phyloP scores from a whole-genome alignment of 2,329 filamentous ascomycete genomes.

The Stagonosporopsis tanaceti region DNA sequence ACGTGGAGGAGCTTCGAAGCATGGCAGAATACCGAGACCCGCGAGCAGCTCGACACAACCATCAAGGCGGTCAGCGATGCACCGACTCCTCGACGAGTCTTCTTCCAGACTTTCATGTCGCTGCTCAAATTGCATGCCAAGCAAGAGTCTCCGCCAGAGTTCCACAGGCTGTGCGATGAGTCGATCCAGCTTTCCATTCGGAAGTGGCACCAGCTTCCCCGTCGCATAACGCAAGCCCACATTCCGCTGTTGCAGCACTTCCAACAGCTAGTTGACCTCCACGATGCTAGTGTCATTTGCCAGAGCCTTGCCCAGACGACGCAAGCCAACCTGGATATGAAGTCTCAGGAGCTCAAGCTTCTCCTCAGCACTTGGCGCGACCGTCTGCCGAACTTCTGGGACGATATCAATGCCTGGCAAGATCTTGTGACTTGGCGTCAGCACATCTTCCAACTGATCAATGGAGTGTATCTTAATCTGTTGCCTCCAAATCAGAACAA shows the following conservation, averaged over 20 bases:
- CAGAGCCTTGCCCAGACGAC: constrained; percentile 87
- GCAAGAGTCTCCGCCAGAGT: constrained; percentile 79
- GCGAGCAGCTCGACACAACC: constrained; percentile 88
- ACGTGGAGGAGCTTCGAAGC: constrained; percentile 96
- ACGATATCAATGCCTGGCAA: constrained; percentile 99
- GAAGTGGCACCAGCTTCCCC: constrained; percentile 98
- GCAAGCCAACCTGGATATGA: constrained; percentile 84
- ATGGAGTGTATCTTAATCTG: constrained; percentile 87
- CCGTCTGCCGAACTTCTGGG: constrained; percentile 95
- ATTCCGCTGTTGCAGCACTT: constrained; percentile 96
- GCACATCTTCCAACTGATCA: constrained; percentile 98
- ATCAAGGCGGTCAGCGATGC: constrained; percentile 99
- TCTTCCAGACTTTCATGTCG: constrained; percentile 99
- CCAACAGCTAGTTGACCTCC: constrained; percentile 95
- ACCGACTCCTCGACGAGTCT: constrained; percentile 88
- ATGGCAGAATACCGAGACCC: constrained; percentile 86
- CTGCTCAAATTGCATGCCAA: constrained; percentile 93
- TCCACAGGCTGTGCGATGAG: constrained; percentile 91
- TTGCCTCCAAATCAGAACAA: constrained; percentile 79
- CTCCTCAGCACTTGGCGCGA: constrained; percentile 95
- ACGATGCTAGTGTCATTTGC: constrained; percentile 97
- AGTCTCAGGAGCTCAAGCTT: constrained; percentile 94
- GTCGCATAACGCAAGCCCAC: constrained; percentile 91
- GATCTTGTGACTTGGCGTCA: constrained; percentile 99
- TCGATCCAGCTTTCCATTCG: constrained; percentile 96